Percentiles rank a stretch among this genome's conserved stretches.
phyloP scores from a whole-genome alignment of 2,329 filamentous ascomycete species.

The Monilinia aucupariae region DNA sequence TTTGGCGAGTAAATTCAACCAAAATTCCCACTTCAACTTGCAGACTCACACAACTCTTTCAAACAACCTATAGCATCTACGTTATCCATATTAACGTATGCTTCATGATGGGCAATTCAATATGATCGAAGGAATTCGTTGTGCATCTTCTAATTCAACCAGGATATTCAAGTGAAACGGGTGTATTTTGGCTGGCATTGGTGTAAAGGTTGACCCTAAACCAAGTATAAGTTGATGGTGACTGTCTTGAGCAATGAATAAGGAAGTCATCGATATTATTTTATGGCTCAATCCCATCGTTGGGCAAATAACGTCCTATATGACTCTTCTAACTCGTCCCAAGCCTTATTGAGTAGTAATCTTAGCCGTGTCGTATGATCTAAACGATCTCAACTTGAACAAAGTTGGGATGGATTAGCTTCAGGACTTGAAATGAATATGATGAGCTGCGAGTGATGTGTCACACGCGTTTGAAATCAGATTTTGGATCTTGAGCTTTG shows the following conservation, averaged over 20 bases:
- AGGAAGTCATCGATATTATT: neutral
- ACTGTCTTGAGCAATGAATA: neutral
- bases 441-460: neutral
- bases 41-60: neutral
- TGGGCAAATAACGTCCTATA: neutral
- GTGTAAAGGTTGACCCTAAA: neutral
- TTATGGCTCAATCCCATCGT: neutral
- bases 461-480: neutral
- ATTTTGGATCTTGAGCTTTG: neutral
- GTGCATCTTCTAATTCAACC: neutral
- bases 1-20: neutral
- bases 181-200: neutral
- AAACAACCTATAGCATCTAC: neutral
- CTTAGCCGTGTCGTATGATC: neutral
- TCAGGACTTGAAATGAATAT: slow-evolving; percentile 5
- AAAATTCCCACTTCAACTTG: neutral
- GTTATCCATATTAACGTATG: too few species aligned
- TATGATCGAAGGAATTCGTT: fast-evolving
- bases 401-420: neutral
- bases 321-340: neutral
- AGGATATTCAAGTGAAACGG: neutral
- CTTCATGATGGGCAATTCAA: neutral
- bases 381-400: neutral
- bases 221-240: neutral
- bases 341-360: neutral